phyloP scores from a whole-genome alignment of 345 rosid species.

The Bruguiera parviflora region DNA sequence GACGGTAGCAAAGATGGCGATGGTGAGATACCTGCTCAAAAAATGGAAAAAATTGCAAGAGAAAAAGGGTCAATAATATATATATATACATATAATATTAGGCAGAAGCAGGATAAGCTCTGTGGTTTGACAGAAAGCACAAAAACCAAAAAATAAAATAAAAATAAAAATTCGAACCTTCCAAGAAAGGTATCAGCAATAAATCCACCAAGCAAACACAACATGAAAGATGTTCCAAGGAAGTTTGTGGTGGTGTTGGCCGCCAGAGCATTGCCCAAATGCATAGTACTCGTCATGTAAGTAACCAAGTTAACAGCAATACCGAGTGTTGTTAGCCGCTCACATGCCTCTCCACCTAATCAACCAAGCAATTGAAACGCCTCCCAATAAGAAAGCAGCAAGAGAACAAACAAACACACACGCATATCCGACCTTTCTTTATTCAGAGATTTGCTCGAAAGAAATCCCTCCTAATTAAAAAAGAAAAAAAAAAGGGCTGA shows the following conservation, averaged over 20 bases:
- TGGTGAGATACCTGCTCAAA: slow-evolving; percentile 64
- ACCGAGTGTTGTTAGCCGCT: slow-evolving; percentile 93
- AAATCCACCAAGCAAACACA: slow-evolving; percentile 90
- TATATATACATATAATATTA: too few species aligned
- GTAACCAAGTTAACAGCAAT: slow-evolving; percentile 93
- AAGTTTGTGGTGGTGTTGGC: slow-evolving; percentile 92
- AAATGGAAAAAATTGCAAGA: background rate
- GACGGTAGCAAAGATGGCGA: slow-evolving; percentile 76
- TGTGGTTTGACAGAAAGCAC: background rate
- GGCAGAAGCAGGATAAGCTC: too few species aligned
- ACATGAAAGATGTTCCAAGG: slow-evolving; percentile 93
- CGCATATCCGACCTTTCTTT: too few species aligned
- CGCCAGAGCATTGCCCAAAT: slow-evolving; percentile 74
- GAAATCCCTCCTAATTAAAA: too few species aligned
- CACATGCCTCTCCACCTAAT: slow-evolving; percentile 72
- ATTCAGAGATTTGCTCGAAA: slow-evolving; percentile 52
- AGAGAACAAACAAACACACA: too few species aligned
- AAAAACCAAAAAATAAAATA: background rate
- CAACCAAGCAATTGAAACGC: background rate
- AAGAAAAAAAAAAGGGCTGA: too few species aligned
- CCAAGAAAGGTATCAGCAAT: slow-evolving; percentile 96
- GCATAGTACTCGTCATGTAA: slow-evolving; percentile 87
- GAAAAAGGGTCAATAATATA: background rate
- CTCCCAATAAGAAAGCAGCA: too few species aligned
- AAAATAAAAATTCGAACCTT: slow-evolving; percentile 32